phyloP scores from a whole-genome alignment of 805 yeast species.

The Myxozyma nipponensis region DNA sequence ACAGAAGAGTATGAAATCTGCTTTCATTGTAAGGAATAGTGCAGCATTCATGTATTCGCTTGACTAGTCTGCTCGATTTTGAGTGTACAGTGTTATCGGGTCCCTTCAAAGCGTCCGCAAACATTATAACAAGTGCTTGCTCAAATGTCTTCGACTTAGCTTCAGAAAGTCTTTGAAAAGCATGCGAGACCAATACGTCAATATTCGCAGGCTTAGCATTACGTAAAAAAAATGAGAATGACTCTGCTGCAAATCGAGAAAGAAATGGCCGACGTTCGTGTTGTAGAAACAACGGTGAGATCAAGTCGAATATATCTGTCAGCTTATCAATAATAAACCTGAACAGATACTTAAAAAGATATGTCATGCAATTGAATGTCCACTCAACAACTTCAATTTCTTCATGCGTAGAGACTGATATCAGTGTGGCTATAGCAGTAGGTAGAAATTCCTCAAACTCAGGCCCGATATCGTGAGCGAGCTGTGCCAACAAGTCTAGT shows the following conservation, averaged over 20 bases:
- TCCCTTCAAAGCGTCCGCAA: constrained; percentile 70
- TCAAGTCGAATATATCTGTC: constrained; percentile 57
- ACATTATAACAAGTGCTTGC: constrained; percentile 56
- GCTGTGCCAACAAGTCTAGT: constrained; percentile 74
- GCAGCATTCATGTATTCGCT: constrained; percentile 18
- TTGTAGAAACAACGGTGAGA: constrained; percentile 44
- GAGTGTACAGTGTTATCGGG: constrained; percentile 74
- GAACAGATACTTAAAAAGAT: constrained; percentile 81
- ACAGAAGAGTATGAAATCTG: constrained; percentile 12
- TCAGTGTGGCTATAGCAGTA: constrained; percentile 49
- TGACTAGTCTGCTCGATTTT: constrained; percentile 43
- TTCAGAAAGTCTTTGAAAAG: constrained; percentile 36
- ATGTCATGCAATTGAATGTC: constrained; percentile 81
- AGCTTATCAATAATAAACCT: constrained; percentile 59
- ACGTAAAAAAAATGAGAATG: constrained; percentile 76
- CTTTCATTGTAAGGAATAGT: constrained; percentile 11
- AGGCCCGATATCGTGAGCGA: constrained; percentile 87
- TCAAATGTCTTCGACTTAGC: constrained; percentile 48
- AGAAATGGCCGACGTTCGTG: constrained; percentile 56
- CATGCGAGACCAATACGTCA: constrained; percentile 43
- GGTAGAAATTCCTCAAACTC: constrained; percentile 76
- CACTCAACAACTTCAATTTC: constrained; percentile 66
- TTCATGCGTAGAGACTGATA: constrained; percentile 51
- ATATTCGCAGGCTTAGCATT: constrained; percentile 55
- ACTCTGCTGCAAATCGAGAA: constrained; percentile 83